A percentile compares a stretch with the other conserved stretches of the same genome.
These are phyloP conservation scores for Xanthoceras sorbifolium DNA, from an alignment of 345 rosid species.

Conservation along the genomic window DNA sequence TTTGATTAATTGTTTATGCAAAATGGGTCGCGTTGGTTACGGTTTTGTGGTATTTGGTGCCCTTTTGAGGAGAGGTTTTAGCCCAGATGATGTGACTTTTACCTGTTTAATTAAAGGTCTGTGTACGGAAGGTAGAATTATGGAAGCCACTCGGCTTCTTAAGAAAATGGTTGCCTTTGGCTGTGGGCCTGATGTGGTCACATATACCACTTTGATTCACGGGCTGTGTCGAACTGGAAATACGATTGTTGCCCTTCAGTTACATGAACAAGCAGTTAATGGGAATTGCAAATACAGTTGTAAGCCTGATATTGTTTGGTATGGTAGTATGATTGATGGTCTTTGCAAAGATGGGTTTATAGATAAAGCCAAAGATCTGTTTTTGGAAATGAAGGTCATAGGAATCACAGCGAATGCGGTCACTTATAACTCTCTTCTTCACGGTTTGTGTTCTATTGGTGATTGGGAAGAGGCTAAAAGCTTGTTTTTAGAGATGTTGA, in stretches of 20 bases:
- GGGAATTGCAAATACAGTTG: too few relatives aligned
- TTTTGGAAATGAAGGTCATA: too few relatives aligned
- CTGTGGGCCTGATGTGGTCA: too few relatives aligned
- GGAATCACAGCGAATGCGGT: conserved; percentile 33
- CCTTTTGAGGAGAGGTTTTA: conserved; percentile 26
- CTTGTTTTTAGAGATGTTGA: conserved; percentile 25
- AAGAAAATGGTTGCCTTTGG: too few relatives aligned
- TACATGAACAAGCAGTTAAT: too few relatives aligned
- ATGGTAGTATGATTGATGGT: too few relatives aligned
- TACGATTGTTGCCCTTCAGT: too few relatives aligned
- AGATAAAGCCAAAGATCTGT: too few relatives aligned
- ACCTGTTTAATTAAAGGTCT: conserved; percentile 31
- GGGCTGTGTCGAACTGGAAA: too few relatives aligned
- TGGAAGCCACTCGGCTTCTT: conserved; percentile 11
- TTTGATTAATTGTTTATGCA: conserved; percentile 25
- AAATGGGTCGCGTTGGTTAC: background rate
- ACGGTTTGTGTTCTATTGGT: conserved; percentile 28
- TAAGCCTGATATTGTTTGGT: too few relatives aligned
- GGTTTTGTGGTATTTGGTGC: conserved; percentile 32
- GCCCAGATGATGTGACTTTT: conserved; percentile 27
- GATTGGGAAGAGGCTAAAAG: conserved; percentile 24
- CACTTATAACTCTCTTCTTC: background rate
- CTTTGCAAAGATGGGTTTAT: too few relatives aligned
- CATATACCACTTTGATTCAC: too few relatives aligned
- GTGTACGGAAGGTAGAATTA: background rate